phyloP scores from a whole-genome alignment of 2,329 filamentous ascomycete genomes.

The Trichoderma guizhouense region DNA sequence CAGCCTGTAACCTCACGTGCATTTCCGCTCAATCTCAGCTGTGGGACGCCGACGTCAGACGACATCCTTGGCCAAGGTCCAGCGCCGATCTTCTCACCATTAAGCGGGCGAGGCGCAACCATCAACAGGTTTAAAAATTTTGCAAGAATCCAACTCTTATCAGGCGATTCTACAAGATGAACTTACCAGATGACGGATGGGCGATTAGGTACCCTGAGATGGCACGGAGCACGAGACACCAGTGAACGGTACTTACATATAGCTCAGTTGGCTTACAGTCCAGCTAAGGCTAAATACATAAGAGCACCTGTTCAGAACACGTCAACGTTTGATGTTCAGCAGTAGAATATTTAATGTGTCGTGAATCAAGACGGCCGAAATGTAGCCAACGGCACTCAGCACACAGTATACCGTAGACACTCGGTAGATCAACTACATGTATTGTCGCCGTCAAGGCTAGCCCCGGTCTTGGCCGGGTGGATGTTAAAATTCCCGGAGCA shows the following conservation, averaged over 20 bases:
- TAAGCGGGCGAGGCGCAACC: neutral
- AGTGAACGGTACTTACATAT: neutral
- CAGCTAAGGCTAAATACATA: neutral
- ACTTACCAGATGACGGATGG: neutral
- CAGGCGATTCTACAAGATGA: neutral
- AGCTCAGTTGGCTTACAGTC: neutral
- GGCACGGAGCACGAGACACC: neutral
- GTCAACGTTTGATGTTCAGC: neutral
- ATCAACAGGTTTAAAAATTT: neutral
- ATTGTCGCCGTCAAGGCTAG: neutral
- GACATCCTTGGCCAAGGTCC: neutral
- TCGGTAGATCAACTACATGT: no score
- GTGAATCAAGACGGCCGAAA: neutral
- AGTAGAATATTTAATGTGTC: neutral
- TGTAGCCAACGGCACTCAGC: neutral
- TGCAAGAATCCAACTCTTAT: neutral
- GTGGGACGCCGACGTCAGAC: conserved; percentile 15
- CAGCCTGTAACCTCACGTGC: neutral
- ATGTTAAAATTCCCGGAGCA: neutral
- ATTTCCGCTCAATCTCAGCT: neutral
- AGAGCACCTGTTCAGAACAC: neutral
- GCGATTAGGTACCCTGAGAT: neutral
- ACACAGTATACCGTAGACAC: neutral
- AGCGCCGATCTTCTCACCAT: conserved; percentile 9
- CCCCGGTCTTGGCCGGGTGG: neutral